Evolutionary conservation across 1,139 yeast genomes (phyloP), one percentile per base, ranked within the genome.

Genomic region (Scheffersomyces illinoinensis): DNA sequence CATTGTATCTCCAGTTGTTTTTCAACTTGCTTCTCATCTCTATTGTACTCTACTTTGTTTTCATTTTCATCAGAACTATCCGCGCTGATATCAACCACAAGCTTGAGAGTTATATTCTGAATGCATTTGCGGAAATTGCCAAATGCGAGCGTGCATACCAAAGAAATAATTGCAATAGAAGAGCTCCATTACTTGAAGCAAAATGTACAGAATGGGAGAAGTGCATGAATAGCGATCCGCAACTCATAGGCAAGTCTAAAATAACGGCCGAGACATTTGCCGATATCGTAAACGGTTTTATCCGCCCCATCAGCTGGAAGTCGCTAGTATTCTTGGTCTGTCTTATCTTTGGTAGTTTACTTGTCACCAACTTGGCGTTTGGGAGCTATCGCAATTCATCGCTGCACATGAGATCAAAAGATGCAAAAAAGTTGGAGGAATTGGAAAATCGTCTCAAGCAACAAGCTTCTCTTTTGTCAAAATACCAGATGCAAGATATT

Each of bases 141-240:
- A 72, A 78, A 47, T 95, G 99, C 72, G 79, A 89, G 5, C 79
- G 87, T 55, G 89, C 91, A 61, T 95, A 88, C 71, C 71, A 84
- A 24, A 74, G 88, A 48, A 93, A 95, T 72, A 85, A 88, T 66
- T 95, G 99, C 69, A 73, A 79, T 61, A 70, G 69, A 47, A 72
- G 89, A 33, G 88, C 85, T 0, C 97, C 97, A 0, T 95, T 93
- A 0, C 73, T 93, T 39, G 93, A 90, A 64, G 73, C 76, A n/a
- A 81, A 85, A 20, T 95, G 99, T 72, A 78, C 83, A 46, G 77
- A 78, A 51, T 91, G 97, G 96, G 89, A 86, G 62, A 84, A 82
- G 61, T 95, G 99, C 72, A 93, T 91, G 97, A 86, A 88, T 66
- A 81, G 92, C 61, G 96, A 93, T 66, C 97, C 97, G 17, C 84